Conservation (phyloP, 164 flowering plant species). For the Hamamelis virginiana region DNA sequence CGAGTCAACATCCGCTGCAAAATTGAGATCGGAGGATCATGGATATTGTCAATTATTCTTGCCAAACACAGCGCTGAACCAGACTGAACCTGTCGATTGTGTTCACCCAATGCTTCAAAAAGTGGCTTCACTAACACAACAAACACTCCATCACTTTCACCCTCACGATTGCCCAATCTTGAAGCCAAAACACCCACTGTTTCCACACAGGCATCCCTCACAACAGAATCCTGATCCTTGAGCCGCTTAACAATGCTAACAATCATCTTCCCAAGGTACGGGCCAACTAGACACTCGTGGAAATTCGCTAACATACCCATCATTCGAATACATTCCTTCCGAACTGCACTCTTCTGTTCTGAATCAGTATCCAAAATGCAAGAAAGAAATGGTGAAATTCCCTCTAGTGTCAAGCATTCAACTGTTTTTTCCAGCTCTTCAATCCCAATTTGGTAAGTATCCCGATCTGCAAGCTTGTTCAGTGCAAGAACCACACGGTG, state of each 20-base stretch:
- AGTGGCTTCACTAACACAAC: conserved; percentile 70
- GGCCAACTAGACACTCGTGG: conserved; percentile 49
- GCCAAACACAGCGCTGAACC: conserved; percentile 90
- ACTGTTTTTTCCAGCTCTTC: conserved; percentile 76
- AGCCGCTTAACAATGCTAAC: conserved; percentile 73
- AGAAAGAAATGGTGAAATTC: conserved; percentile 59
- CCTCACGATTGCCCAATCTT: conserved; percentile 34
- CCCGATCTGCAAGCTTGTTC: conserved; percentile 83
- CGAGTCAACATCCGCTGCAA: conserved; percentile 68
- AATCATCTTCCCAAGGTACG: conserved; percentile 67
- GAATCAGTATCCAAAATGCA: conserved; percentile 75
- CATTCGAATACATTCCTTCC: conserved; percentile 76
- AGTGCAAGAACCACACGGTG: conserved; percentile 61
- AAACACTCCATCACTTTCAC: conserved; percentile 50
- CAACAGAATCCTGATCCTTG: conserved; percentile 78
- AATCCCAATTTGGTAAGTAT: conserved; percentile 73
- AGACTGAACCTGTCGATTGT: conserved; percentile 69
- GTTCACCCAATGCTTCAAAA: conserved; percentile 91
- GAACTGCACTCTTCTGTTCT: conserved; percentile 68
- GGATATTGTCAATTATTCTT: conserved; percentile 57
- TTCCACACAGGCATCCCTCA: conserved; percentile 85
- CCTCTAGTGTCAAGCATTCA: conserved; percentile 62
- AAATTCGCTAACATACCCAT: conserved; percentile 59
- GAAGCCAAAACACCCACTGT: conserved; percentile 73
- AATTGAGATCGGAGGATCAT: conserved; percentile 53